phyloP scores from a whole-genome alignment of 768 basidiomycete genomes.

The Mycena rosella region DNA sequence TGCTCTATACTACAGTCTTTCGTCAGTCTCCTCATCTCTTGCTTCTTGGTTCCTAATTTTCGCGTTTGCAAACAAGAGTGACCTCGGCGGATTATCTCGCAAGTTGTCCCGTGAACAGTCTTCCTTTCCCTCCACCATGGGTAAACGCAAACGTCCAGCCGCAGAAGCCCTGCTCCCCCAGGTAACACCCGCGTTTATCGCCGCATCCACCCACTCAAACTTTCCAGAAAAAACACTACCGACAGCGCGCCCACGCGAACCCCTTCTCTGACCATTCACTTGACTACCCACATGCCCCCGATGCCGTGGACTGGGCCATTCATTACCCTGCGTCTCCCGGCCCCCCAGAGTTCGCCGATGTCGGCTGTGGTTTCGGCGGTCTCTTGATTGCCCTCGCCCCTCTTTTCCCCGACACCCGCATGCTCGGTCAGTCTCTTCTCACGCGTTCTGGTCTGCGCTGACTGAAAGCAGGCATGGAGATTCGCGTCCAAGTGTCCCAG shows the following conservation, averaged over 20 bases:
- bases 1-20: too few relatives aligned
- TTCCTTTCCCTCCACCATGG: constrained; percentile 38
- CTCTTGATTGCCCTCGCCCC: constrained; percentile 91
- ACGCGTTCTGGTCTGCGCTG: constrained; percentile 12
- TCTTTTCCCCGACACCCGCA: constrained; percentile 89
- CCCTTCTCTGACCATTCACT: constrained; percentile 91
- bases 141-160: constrained; percentile 50
- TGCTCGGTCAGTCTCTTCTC: constrained; percentile 80
- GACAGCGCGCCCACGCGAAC: constrained; percentile 88
- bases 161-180: constrained; percentile 59
- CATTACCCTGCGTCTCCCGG: constrained; percentile 83
- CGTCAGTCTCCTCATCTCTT: too few relatives aligned
- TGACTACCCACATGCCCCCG: constrained; percentile 85
- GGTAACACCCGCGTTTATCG: constrained; percentile 44
- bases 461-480: constrained; percentile 87
- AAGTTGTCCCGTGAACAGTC: not conserved
- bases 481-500: constrained; percentile 95
- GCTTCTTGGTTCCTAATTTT: too few relatives aligned
- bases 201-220: not conserved
- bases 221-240: constrained; percentile 82
- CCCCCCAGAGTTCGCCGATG: constrained; percentile 93
- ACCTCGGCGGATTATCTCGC: too few relatives aligned
- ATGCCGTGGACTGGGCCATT: constrained; percentile 80
- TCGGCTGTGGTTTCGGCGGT: constrained; percentile 98
- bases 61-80: too few relatives aligned